These are phyloP conservation scores for Zangia roseola DNA, from an alignment of 768 basidiomycete species.

Conservation along the genomic window DNA sequence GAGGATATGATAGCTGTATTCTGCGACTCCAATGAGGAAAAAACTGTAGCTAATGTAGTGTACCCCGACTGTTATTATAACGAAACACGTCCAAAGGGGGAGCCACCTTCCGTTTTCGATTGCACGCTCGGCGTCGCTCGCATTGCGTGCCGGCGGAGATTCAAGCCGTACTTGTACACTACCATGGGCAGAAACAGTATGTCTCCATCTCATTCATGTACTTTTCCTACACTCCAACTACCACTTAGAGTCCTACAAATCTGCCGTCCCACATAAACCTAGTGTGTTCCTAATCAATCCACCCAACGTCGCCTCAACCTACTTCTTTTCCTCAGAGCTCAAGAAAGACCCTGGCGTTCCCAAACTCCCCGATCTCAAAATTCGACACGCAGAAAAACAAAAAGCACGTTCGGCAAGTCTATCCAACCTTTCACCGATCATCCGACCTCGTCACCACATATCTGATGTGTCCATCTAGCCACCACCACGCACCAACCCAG, in stretches of 20 bases:
- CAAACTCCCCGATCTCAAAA: conserved; percentile 72
- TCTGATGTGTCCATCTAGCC: conserved; percentile 9
- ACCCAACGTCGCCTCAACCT: conserved; percentile 3
- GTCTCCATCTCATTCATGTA: conserved; percentile 3
- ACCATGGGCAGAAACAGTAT: conserved; percentile 34
- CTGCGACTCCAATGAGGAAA: too few relatives aligned
- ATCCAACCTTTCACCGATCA: not conserved
- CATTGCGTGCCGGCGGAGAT: too few relatives aligned
- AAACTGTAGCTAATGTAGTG: too few relatives aligned
- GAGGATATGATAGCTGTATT: too few relatives aligned
- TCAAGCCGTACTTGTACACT: too few relatives aligned
- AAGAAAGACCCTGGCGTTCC: conserved; percentile 92
- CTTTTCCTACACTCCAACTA: not conserved
- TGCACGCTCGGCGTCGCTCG: too few relatives aligned
- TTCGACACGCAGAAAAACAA: conserved; percentile 50
- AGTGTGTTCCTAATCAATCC: conserved; percentile 13
- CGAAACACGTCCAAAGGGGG: too few relatives aligned
- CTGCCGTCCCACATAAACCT: conserved; percentile 24
- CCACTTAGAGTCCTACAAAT: conserved; percentile 25
- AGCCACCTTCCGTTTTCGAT: too few relatives aligned
- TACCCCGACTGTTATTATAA: too few relatives aligned
- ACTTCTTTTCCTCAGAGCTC: conserved; percentile 47
- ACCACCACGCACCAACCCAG: conserved; percentile 38
- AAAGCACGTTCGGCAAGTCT: conserved; percentile 41
- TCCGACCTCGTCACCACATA: not conserved